phyloP scores from a whole-genome alignment of 306 rosid genomes.

The Lathyrus oleraceus region DNA sequence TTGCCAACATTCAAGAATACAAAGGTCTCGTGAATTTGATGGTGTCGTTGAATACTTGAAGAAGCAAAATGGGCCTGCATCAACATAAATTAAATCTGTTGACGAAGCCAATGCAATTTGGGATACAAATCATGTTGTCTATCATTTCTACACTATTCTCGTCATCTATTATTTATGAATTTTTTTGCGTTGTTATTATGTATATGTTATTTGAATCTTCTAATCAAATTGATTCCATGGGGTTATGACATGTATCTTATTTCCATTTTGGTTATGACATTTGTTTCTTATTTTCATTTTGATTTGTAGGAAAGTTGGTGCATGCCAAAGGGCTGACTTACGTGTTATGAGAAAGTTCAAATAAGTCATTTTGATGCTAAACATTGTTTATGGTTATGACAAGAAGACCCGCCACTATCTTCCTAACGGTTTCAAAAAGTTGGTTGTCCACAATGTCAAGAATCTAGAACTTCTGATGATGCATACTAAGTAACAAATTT shows the following conservation, averaged over 20 bases:
- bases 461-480: constrained; percentile 70
- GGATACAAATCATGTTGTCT: not conserved
- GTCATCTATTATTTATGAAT: not conserved
- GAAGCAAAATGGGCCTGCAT: constrained; percentile 86
- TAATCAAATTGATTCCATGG: not conserved
- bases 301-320: constrained; percentile 54
- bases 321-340: constrained; percentile 86
- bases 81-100: constrained; percentile 64
- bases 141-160: not conserved
- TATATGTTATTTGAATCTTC: not conserved
- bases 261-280: not conserved
- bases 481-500: constrained; percentile 61
- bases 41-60: constrained; percentile 80
- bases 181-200: not conserved
- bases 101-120: constrained; percentile 57
- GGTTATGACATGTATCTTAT: not conserved
- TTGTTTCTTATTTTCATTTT: too few relatives aligned
- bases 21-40: constrained; percentile 82
- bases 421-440: constrained; percentile 80
- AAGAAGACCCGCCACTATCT: constrained; percentile 80
- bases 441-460: constrained; percentile 66
- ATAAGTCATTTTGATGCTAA: constrained; percentile 75
- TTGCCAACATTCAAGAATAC: constrained; percentile 79
- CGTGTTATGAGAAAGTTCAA: constrained; percentile 83
- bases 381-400: constrained; percentile 79